Conservation (phyloP, 2,329 filamentous ascomycete species). For the Meredithiella fracta region DNA sequence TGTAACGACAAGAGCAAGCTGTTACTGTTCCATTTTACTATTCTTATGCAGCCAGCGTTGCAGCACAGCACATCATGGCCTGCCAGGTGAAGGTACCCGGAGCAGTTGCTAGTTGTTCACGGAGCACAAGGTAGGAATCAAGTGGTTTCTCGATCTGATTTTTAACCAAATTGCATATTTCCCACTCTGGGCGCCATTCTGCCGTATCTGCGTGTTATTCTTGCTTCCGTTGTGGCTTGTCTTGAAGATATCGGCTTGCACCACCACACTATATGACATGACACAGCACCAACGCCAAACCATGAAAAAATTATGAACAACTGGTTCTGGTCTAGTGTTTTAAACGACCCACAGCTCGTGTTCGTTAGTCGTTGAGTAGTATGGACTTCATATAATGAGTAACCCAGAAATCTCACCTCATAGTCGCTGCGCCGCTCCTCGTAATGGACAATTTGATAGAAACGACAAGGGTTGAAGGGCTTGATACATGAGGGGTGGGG, state of each 20-base stretch:
- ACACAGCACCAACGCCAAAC: neutral
- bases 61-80: neutral
- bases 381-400: neutral
- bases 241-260: neutral
- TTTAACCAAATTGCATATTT: neutral
- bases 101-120: neutral
- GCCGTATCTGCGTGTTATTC: too few species aligned
- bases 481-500: too few species aligned
- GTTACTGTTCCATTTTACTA: neutral
- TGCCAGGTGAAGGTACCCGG: neutral
- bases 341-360: too few species aligned
- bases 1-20: neutral
- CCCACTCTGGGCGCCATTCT: neutral
- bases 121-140: neutral
- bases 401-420: neutral
- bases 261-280: neutral
- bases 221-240: too few species aligned
- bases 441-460: neutral
- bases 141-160: neutral
- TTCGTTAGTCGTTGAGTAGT: too few species aligned
- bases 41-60: neutral
- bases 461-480: neutral
- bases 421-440: neutral
- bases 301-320: neutral
- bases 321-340: neutral